Evolutionary conservation across 2,329 filamentous ascomycete species (phyloP), one percentile per base, ranked within the genome.

Genomic region (Ceratocystiopsis sp.): DNA sequence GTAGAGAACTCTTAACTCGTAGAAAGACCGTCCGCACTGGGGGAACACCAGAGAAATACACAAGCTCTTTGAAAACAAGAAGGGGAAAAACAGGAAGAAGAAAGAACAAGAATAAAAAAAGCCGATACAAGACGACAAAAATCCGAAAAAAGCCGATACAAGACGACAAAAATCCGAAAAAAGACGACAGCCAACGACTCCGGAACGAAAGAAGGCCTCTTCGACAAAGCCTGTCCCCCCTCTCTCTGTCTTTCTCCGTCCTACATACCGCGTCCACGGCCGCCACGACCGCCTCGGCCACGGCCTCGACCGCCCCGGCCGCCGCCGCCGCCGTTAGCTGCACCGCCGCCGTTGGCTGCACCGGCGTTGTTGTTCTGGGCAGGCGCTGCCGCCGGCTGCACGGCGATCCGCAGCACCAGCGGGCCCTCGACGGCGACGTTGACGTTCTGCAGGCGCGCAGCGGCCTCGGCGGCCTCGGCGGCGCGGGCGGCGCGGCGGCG

Each of bases 381-480:
- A 8, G 25, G 25, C 25, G 25, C 7, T 10, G 25, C 25, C 25
- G 25, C 25, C 7, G 33, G 21, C 9, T 49, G 57, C 17, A 63
- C 61, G 35, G 66, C 64, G 25, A 75, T 67, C 29, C 71, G 64
- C 29, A 75, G 64, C 13, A 75, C 69, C 12, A 75, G 62, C 5
- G 71, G 71, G 1, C 67, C 71, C 52, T 75, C 71, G 3, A 67
- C 66, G 37, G 67, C 71, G n/a, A 75, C 63, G 16, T 55, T 62
- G 39, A 66, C 61, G 42, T 4, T 21, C 19, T 21, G 19, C 19
- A n/a, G n/a, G 56, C 42, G 7, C 25, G 37, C 5, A 19, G 25
- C n/a, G 32, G 32, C 11, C 32, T 33, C 32, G 32, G 32, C 11
- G 11, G 32, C 14, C 32, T 34, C 32, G 11, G 32, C 32, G 32